Base-by-base conservation (phyloP, 164 flowering plant genomes). In the Cinnamomum micranthum region DNA sequence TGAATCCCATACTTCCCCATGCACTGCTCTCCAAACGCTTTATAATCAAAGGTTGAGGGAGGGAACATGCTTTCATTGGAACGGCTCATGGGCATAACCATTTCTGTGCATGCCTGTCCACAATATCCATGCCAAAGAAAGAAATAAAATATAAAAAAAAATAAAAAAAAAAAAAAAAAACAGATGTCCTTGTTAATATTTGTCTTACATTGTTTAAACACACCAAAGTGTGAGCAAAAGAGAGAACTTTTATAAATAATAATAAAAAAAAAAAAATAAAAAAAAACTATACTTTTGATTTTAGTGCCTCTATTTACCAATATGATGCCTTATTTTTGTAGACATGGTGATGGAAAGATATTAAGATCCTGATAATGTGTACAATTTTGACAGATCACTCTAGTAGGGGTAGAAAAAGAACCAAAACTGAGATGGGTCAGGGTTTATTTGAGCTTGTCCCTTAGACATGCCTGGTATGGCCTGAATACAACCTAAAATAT, bases 21-120 rank as follows among this genome's bases (percentile, higher is more conserved):
- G 84, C 92, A 87, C 2, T 69, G 20, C 24, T 80, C 74, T 63
- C 72, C 75, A 66, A 72, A 78, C 35, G 68, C 85, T 22, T 82
- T 74, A 79, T 79, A 82, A 52, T 78, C 80, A 62, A 74, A 86
- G 68, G 78, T 70, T 27, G 69, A 80, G 60, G 88, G 80, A 13
- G 87, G 82, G 74, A 87, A 88, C 88, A 87, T 88, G 83, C 90
- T 84, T 66, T 80, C 76, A n/a, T 83, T 77, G 4, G 88, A 87
- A 76, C 85, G 80, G 59, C 78, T 84, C 88, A 87, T 80, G 2
- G 90, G 92, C 90, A 88, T 87, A 24, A 87, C 85, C 92, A 88
- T 87, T 82, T 88, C 90, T 24, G 89, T 87, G 64, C 90, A 87
- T 62, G 88, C 84, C 88, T 88, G 74, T 66, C 35, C 60, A 70